Conservation (phyloP, 1,284 basidiomycete species). For the Austroboletus olivaceoglutinosus region DNA sequence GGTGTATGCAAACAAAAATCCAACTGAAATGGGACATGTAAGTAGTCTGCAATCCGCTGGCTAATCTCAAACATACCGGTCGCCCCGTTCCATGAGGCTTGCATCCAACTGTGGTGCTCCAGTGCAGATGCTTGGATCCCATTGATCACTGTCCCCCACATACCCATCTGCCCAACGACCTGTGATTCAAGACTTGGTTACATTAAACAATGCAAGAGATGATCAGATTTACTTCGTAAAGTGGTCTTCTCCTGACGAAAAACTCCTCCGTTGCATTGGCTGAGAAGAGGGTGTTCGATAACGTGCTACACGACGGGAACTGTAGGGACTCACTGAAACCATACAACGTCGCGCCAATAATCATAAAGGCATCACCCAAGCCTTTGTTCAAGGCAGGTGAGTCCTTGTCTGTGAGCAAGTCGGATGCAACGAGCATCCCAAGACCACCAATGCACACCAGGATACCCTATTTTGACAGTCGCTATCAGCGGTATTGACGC, state of each 20-base stretch:
- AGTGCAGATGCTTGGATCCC: slow-evolving; percentile 73
- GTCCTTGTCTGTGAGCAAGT: slow-evolving; percentile 68
- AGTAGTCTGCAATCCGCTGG: not conserved
- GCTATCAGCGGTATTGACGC: not conserved
- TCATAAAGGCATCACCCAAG: slow-evolving; percentile 85
- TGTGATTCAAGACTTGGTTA: slow-evolving; percentile 13
- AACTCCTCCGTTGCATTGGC: slow-evolving; percentile 87
- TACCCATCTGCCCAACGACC: slow-evolving; percentile 81
- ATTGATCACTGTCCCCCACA: slow-evolving; percentile 80
- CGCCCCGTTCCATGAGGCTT: slow-evolving; percentile 66
- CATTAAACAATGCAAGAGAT: slow-evolving; percentile 1
- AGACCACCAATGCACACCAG: slow-evolving; percentile 73
- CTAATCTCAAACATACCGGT: slow-evolving; percentile 47
- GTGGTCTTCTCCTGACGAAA: slow-evolving; percentile 73
- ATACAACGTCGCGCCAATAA: slow-evolving; percentile 79
- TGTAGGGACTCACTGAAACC: slow-evolving; percentile 64
- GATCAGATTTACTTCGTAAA: slow-evolving; percentile 61
- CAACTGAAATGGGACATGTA: slow-evolving; percentile 44
- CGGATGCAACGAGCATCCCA: slow-evolving; percentile 73
- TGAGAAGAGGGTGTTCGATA: slow-evolving; percentile 26
- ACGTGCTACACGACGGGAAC: not conserved
- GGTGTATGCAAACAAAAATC: slow-evolving; percentile 73
- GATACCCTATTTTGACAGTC: slow-evolving; percentile 51
- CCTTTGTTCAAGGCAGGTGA: slow-evolving; percentile 62
- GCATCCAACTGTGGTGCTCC: slow-evolving; percentile 66